Conservation (phyloP, 2,329 filamentous ascomycete species). For the Aschersonia sp. region DNA sequence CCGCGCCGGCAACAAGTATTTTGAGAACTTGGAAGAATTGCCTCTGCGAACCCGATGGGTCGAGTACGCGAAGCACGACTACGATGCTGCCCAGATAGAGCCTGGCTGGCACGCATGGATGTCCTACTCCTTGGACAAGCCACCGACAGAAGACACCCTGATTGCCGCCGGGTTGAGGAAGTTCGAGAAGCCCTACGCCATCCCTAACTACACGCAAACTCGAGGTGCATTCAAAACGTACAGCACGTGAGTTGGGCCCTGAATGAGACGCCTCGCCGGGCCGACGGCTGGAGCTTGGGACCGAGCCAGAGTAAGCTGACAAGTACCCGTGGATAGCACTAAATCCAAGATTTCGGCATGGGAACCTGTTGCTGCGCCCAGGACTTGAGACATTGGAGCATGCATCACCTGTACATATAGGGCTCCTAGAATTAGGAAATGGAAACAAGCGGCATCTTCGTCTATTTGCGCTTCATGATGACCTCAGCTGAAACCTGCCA, state of each 20-base stretch:
- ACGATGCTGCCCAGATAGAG: slow-evolving; percentile 72
- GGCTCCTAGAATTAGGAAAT: slow-evolving; percentile 1
- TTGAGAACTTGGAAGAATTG: slow-evolving; percentile 88
- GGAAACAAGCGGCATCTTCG: too few relatives aligned
- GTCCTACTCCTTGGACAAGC: slow-evolving; percentile 79
- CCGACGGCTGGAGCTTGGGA: too few relatives aligned
- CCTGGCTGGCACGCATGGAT: slow-evolving; percentile 99
- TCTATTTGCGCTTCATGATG: too few relatives aligned
- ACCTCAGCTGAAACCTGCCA: too few relatives aligned
- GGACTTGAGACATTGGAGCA: slow-evolving; percentile 12
- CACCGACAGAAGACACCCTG: slow-evolving; percentile 63
- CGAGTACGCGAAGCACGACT: slow-evolving; percentile 83
- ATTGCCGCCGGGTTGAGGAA: slow-evolving; percentile 49
- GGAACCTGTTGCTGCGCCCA: slow-evolving; percentile 28
- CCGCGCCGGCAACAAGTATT: slow-evolving; percentile 94
- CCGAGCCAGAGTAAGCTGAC: background rate
- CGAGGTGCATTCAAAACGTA: slow-evolving; percentile 83
- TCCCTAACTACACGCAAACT: slow-evolving; percentile 61
- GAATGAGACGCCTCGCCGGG: too few relatives aligned
- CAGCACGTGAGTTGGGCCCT: slow-evolving; percentile 59
- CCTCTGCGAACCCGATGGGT: slow-evolving; percentile 96
- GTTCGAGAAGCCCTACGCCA: slow-evolving; percentile 62
- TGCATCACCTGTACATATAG: slow-evolving; percentile 16
- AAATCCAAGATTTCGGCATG: slow-evolving; percentile 40
- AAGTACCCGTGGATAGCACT: slow-evolving; percentile 18